Evolutionary conservation across 495 filamentous ascomycete genomes (phyloP), one percentile per base, ranked within the genome.

Genomic region (Eremomyces bilateralis): DNA sequence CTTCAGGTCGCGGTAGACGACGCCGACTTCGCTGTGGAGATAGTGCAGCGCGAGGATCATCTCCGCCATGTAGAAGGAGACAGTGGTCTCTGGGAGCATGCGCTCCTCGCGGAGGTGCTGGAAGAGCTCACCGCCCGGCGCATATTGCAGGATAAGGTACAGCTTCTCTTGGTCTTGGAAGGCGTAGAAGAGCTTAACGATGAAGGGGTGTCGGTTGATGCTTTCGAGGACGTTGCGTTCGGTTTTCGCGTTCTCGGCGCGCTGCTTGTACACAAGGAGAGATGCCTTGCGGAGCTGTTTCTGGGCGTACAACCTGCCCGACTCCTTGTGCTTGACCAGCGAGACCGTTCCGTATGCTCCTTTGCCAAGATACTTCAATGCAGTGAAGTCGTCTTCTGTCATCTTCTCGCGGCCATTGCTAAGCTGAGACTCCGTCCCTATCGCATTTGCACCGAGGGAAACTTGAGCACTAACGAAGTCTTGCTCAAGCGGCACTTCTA

Each of bases 101-200:
- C 73, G 74, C 51, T 93, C 81, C 43, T 78, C 74, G 24, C 69
- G 78, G 8, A 97, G 66, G 43, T 94, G 83, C 12, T 71, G 72
- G 53, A 97, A 97, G 11, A 97, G 62, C 52, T 97, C 88, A 21
- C 88, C 88, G 27, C 88, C 88, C 52, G 92, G 75, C n/a, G 88
- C 88, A 51, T 97, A 97, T 53, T 97, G 85, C 27, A 97, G 71
- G 46, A 97, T 95, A 20, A 97, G 61, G 53, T 97, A 97, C 8
- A 97, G 71, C 57, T 92, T 97, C 60, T 92, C 81, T 42, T 77
- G 84, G 53, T 97, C 90, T 54, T 97, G 88, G 56, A 97, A 97
- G 17, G 88, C 88, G 49, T 97, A 97, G 59, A 75, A 97, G 8
- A 97, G 65, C 49, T 94, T 95, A 25, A 97, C 88, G 18, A 97